phyloP scores from a whole-genome alignment of 1,139 yeast species.

The Kluyveromyces sp. region DNA sequence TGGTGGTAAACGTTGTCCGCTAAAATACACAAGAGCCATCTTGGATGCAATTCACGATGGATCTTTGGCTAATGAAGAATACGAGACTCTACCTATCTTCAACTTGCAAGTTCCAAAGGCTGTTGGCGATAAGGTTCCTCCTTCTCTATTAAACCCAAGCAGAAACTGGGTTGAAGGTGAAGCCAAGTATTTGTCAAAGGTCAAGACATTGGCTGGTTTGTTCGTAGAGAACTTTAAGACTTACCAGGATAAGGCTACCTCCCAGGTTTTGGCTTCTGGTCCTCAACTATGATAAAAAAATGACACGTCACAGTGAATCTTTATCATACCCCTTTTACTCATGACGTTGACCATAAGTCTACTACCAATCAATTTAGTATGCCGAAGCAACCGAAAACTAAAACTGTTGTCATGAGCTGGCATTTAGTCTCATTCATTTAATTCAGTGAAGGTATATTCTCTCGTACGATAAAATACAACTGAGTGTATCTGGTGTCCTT shows the following conservation, averaged over 20 bases:
- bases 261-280: conserved; percentile 89
- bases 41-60: conserved; percentile 94
- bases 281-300: conserved; percentile 37
- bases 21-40: conserved; percentile 95
- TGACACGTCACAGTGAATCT: too few species aligned
- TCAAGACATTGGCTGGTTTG: conserved; percentile 63
- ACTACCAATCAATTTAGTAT: too few species aligned
- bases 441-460: too few species aligned
- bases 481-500: too few species aligned
- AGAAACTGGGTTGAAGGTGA: conserved; percentile 73
- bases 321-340: too few species aligned
- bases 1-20: conserved; percentile 97
- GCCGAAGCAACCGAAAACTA: too few species aligned
- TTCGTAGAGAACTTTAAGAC: conserved; percentile 82
- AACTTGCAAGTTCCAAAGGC: conserved; percentile 80
- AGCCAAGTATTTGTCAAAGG: conserved; percentile 61
- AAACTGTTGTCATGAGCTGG: too few species aligned
- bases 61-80: conserved; percentile 69
- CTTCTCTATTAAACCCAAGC: conserved; percentile 80
- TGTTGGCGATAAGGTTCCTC: conserved; percentile 69
- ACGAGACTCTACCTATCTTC: conserved; percentile 79
- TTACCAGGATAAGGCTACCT: conserved; percentile 75
- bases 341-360: too few species aligned
- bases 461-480: too few species aligned
- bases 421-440: too few species aligned